Base-by-base conservation (phyloP, 352 stramenopile species). In the Pythium biforme region DNA sequence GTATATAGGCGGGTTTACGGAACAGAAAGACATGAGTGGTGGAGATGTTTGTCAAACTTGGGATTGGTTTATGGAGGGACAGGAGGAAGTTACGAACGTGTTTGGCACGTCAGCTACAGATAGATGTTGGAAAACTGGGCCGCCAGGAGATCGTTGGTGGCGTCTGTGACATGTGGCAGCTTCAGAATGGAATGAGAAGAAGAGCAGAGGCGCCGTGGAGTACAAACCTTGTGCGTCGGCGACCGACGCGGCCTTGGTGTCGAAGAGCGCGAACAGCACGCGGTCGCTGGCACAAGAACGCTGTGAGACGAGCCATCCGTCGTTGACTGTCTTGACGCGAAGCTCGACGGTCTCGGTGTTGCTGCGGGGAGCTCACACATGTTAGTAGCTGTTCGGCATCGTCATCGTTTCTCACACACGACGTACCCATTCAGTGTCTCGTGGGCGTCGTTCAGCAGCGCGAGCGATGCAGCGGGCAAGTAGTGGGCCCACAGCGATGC, bases 261-360 rank as follows among this genome's bases (percentile, higher is more conserved):
- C 81, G 40, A 90, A 76, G 47, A 90, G 75, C 25, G 76, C 74
- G 62, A 78, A 88, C 37, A 86, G 62, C 67, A 84, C 78, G 39
- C 81, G 78, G 29, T 71, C 59, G 9, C 69, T 85, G 20, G 66
- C 71, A 20, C 73, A 57, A 0, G 76, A 79, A 41, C 76, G 80
- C 46, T 83, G 84, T 34, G 69, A 75, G 31, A 85, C 58, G 5
- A 90, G 52, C 81, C 81, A 90, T 11, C 81, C 81, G 52, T 77
- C 70, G 33, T 79, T 64, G 9, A 80, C 64, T 15, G 78, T 87
- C 62, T 79, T 83, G 29, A 88, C 64, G 52, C 78, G 81, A 31
- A 84, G 59, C 40, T 90, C 81, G 22, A 70, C 68, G 19, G 73
- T 79, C 12, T 77, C 70, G 7, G 45, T 22, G 26, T 61, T 51